phyloP scores from a whole-genome alignment of 2,329 filamentous ascomycete species.

The Aspergillus nomiae region DNA sequence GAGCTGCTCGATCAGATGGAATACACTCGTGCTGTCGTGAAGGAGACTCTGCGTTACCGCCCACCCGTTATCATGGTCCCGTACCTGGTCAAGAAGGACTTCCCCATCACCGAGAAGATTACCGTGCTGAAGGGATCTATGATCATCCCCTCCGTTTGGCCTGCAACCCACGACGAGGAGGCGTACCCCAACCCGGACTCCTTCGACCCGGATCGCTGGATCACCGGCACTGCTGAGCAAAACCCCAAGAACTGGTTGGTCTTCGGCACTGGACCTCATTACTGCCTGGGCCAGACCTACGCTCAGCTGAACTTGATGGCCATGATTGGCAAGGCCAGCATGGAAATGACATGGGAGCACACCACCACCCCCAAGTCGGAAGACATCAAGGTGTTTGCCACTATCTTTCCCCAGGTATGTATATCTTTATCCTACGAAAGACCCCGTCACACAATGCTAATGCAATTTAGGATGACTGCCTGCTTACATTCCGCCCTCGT shows the following conservation, averaged over 20 bases:
- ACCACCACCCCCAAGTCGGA: conserved; percentile 80
- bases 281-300: conserved; percentile 93
- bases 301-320: conserved; percentile 85
- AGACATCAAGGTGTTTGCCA: conserved; percentile 97
- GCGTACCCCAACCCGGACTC: conserved; percentile 86
- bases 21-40: conserved; percentile 89
- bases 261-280: conserved; percentile 93
- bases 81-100: conserved; percentile 90
- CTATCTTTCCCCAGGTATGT: conserved; percentile 88
- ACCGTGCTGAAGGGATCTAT: conserved; percentile 95
- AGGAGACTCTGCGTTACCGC: conserved; percentile 87
- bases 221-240: conserved; percentile 82
- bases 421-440: background rate
- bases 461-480: conserved; percentile 72
- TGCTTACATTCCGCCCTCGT: conserved; percentile 67
- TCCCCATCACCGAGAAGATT: conserved; percentile 84
- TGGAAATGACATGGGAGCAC: conserved; percentile 88
- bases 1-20: conserved; percentile 85
- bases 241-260: conserved; percentile 96
- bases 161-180: conserved; percentile 87
- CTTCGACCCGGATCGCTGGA: conserved; percentile 91
- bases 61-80: conserved; percentile 97
- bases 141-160: conserved; percentile 89
- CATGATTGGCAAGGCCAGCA: conserved; percentile 85
- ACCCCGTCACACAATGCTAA: conserved; percentile 19